These are phyloP conservation scores for Penicillium atrosanguineum DNA, from an alignment of 495 filamentous ascomycete genomes.

Conservation along the genomic window DNA sequence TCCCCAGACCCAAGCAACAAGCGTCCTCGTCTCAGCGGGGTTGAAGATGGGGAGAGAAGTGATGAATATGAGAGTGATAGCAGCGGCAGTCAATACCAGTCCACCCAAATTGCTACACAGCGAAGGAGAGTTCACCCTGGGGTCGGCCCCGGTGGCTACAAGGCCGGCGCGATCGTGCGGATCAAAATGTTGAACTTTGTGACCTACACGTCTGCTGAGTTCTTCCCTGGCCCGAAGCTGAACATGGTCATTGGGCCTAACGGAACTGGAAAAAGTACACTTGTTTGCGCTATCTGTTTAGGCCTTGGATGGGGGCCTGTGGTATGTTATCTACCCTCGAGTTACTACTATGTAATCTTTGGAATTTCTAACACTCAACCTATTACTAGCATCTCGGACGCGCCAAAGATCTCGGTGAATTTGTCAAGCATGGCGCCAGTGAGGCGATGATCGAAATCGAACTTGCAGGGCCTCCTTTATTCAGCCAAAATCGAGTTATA, in stretches of 20 bases:
- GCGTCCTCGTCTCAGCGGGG: slow-evolving; percentile 28
- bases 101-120: not conserved
- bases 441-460: slow-evolving; percentile 88
- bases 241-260: slow-evolving; percentile 99
- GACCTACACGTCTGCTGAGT: slow-evolving; percentile 88
- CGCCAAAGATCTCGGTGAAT: slow-evolving; percentile 80
- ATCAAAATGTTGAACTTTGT: slow-evolving; percentile 91
- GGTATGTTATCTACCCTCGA: slow-evolving; percentile 34
- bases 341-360: slow-evolving; percentile 1
- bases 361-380: not conserved
- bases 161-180: slow-evolving; percentile 86
- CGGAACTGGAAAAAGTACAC: slow-evolving; percentile 94
- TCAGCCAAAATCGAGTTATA: slow-evolving; percentile 64
- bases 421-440: slow-evolving; percentile 83
- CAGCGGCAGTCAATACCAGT: not conserved
- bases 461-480: slow-evolving; percentile 56
- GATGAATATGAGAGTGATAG: slow-evolving; percentile 12
- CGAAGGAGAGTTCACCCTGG: slow-evolving; percentile 7
- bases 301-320: slow-evolving; percentile 80
- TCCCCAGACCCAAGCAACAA: slow-evolving; percentile 29
- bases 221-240: slow-evolving; percentile 83
- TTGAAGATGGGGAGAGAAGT: slow-evolving; percentile 6
- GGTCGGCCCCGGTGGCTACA: slow-evolving; percentile 38
- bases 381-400: slow-evolving; percentile 68
- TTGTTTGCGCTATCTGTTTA: slow-evolving; percentile 96